Percentiles rank a stretch among this genome's conserved stretches.
phyloP scores from a whole-genome alignment of 2,329 filamentous ascomycete species.

The Xylariaceae sp. region DNA sequence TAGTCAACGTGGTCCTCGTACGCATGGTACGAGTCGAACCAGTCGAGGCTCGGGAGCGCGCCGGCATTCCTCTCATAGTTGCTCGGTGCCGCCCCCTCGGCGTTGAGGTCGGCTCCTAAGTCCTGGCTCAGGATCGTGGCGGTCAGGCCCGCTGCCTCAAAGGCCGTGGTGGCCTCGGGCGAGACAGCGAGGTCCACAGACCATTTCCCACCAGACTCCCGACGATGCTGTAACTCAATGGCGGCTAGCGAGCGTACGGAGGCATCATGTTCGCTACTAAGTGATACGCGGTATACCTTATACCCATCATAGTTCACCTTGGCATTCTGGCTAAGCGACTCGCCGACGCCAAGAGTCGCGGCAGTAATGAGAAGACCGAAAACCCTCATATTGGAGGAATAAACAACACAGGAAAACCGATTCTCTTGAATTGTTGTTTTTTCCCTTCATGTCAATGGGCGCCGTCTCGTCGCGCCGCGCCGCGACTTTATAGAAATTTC shows the following conservation, averaged over 20 bases:
- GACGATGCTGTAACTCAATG: conserved; percentile 28
- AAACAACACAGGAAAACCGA: background rate
- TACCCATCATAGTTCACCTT: conserved; percentile 34
- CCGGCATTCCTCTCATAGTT: background rate
- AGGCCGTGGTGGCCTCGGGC: conserved; percentile 27
- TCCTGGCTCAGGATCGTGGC: conserved; percentile 27
- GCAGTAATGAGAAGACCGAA: conserved; percentile 12
- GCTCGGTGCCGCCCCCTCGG: conserved; percentile 27
- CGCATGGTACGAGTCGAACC: conserved; percentile 52
- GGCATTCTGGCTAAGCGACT: background rate
- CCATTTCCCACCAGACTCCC: background rate
- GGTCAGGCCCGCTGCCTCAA: conserved; percentile 24
- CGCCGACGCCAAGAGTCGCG: background rate
- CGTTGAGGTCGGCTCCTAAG: conserved; percentile 29
- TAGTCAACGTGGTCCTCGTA: conserved; percentile 50
- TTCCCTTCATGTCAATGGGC: no score
- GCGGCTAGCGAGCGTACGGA: conserved; percentile 21
- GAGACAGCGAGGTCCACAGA: conserved; percentile 34
- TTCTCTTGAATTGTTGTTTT: no score
- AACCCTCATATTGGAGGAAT: conserved; percentile 19
- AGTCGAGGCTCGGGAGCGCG: conserved; percentile 36
- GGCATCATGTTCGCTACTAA: conserved; percentile 19
- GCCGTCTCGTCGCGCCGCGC: no score
- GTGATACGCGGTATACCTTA: conserved; percentile 32
- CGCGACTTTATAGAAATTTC: no score